Evolutionary conservation across 768 basidiomycete genomes (phyloP).

Genomic region (Leccinum obscurum): DNA sequence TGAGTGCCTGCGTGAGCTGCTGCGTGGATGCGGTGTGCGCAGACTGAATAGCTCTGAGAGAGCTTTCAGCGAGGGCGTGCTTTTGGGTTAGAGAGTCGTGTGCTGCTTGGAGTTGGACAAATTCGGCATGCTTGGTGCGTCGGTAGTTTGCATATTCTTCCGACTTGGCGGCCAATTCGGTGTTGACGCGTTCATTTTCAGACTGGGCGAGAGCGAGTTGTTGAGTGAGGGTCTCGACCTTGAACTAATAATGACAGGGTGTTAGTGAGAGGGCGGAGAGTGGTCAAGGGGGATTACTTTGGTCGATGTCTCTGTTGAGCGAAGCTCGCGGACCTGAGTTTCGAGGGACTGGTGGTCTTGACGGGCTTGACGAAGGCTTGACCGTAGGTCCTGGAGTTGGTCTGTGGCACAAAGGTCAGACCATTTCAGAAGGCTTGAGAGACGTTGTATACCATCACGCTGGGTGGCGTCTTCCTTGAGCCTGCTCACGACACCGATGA

Average conservation of each 20-base stretch:
- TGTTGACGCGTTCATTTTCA: slow-evolving; percentile 70
- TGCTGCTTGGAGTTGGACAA: slow-evolving; percentile 71
- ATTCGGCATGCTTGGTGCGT: slow-evolving; percentile 76
- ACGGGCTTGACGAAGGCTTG: slow-evolving; percentile 70
- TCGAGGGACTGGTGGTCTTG: slow-evolving; percentile 72
- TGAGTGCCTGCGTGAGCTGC: slow-evolving; percentile 75
- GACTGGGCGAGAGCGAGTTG: slow-evolving; percentile 76
- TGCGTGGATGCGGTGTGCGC: slow-evolving; percentile 69
- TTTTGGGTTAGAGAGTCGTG: slow-evolving; percentile 73
- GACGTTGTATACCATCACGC: slow-evolving; percentile 61
- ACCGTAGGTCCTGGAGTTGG: slow-evolving; percentile 67
- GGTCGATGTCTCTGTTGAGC: slow-evolving; percentile 73
- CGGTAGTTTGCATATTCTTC: slow-evolving; percentile 86
- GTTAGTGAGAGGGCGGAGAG: not conserved
- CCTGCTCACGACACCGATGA: slow-evolving; percentile 79
- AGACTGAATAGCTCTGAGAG: slow-evolving; percentile 72
- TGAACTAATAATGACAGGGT: slow-evolving; percentile 56
- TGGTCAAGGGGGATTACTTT: slow-evolving; percentile 46
- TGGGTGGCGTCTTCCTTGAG: slow-evolving; percentile 74
- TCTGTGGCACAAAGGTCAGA: slow-evolving; percentile 41
- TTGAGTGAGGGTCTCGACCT: slow-evolving; percentile 78
- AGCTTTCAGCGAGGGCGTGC: slow-evolving; percentile 62
- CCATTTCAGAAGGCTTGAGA: not conserved
- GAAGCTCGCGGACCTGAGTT: slow-evolving; percentile 67
- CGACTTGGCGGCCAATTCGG: slow-evolving; percentile 68